Evolutionary conservation across 2,329 filamentous ascomycete genomes (phyloP).

Genomic region (Colletotrichum sp.): DNA sequence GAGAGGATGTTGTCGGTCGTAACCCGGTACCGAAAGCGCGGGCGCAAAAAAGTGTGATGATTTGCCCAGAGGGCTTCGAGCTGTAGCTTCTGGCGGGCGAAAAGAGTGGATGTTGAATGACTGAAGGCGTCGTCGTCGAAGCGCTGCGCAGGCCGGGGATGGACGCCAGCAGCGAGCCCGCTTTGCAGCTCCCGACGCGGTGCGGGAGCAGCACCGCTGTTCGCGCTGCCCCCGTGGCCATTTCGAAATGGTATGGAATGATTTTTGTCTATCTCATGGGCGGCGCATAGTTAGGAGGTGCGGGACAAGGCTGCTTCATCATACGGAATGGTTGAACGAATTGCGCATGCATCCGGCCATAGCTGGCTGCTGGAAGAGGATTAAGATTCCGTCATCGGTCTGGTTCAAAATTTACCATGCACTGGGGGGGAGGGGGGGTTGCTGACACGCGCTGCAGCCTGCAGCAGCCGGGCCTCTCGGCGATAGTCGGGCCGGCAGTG

Average conservation of each 20-base stretch:
- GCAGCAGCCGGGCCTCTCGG: neutral
- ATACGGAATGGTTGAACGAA: neutral
- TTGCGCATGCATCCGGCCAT: neutral
- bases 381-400: slow-evolving; percentile 14
- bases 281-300: slow-evolving; percentile 14
- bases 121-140: neutral
- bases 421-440: neutral
- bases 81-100: neutral
- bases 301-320: slow-evolving; percentile 7
- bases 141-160: slow-evolving; percentile 21
- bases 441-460: neutral
- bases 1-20: neutral
- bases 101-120: slow-evolving; percentile 8
- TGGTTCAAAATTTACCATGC: slow-evolving; percentile 9
- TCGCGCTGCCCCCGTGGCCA: slow-evolving; percentile 50
- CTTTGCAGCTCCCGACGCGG: slow-evolving; percentile 39
- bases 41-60: neutral
- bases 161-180: slow-evolving; percentile 5
- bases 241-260: slow-evolving; percentile 2
- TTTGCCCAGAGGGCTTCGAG: neutral
- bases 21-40: neutral
- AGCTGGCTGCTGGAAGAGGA: neutral
- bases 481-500: slow-evolving; percentile 11
- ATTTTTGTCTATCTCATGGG: slow-evolving; percentile 14
- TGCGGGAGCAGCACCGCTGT: slow-evolving; percentile 53